Evolutionary conservation across 2,329 filamentous ascomycete genomes (phyloP).

Genomic region (Trichoderma polysporum): DNA sequence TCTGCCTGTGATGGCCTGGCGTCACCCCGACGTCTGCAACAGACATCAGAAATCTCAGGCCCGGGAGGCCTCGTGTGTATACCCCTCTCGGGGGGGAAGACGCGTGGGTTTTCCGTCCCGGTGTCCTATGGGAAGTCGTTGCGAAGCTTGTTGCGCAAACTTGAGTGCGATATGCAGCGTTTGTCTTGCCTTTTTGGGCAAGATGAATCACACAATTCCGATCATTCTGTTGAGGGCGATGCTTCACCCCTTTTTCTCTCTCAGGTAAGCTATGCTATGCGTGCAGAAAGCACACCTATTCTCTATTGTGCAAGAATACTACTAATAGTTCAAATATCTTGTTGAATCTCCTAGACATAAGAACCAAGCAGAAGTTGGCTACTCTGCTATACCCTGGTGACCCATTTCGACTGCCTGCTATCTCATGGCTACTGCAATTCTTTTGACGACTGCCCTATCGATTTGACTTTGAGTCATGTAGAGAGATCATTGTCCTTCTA

Average conservation of each 20-base stretch:
- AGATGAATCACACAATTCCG: constrained; percentile 76
- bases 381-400: not conserved
- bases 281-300: not conserved
- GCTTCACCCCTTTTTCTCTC: constrained; percentile 42
- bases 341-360: not conserved
- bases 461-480: not conserved
- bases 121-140: constrained; percentile 85
- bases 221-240: constrained; percentile 84
- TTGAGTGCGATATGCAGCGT: constrained; percentile 97
- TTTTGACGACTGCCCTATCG: not conserved
- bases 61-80: constrained; percentile 28
- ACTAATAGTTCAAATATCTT: constrained; percentile 24
- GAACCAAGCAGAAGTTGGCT: not conserved
- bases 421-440: not conserved
- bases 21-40: constrained; percentile 77
- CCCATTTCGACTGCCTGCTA: not conserved
- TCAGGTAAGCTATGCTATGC: constrained; percentile 31
- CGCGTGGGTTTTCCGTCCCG: constrained; percentile 17
- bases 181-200: constrained; percentile 24
- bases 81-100: constrained; percentile 24
- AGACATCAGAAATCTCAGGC: constrained; percentile 90
- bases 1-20: constrained; percentile 86
- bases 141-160: constrained; percentile 79
- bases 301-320: constrained; percentile 28
- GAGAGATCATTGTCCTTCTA: not conserved